Evolutionary conservation across 306 rosid genomes (phyloP), one percentile per base, ranked within the genome.

Genomic region (Acmispon strigosus): DNA sequence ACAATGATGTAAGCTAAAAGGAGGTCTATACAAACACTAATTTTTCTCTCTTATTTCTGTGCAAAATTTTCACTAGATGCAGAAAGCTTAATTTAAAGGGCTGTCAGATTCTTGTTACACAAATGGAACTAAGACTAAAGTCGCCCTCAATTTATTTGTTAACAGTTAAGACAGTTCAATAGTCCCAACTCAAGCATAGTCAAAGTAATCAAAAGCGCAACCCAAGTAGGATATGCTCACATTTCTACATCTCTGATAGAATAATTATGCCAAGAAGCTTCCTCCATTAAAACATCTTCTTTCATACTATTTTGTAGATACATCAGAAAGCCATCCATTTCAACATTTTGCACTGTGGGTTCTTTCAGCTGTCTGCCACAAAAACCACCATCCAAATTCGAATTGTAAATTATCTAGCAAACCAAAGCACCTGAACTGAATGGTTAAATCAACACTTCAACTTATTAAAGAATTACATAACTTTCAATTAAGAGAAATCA

Each of bases 261-360:
- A 86, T 94, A 94, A 19, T 66, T 73, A 86, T 89, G 95, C 83
- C 91, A 74, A 72, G 79, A 85, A 8, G 87, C 62, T 69, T 91
- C 95, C 76, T 80, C 89, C 83, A 80, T 84, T 75, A 80, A 55
- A 29, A 78, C 73, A 7, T 84, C 83, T 34, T 89, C 92, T 77
- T 84, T 87, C 83, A 74, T 82, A 81, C 62, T 85, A 75, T 77
- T 85, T 63, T 90, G 97, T 39, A 94, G 76, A 76, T 94, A 82
- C 70, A 78, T 52, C 43, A 89, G 62, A 69, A 94, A 94, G 36
- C 97, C 99, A 62, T 91, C 99, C 89, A 94, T 90, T 80, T 94
- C 92, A 12, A 75, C 80, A 80, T 74, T 73, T 60, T 71, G 76
- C 0, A 94, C 97, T 0, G 44, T 70, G 18, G 95, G 58, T 63